Percentiles rank a stretch among this genome's conserved stretches.
Conservation (phyloP, 2,329 filamentous ascomycete species). For the Beauveria sp. region DNA sequence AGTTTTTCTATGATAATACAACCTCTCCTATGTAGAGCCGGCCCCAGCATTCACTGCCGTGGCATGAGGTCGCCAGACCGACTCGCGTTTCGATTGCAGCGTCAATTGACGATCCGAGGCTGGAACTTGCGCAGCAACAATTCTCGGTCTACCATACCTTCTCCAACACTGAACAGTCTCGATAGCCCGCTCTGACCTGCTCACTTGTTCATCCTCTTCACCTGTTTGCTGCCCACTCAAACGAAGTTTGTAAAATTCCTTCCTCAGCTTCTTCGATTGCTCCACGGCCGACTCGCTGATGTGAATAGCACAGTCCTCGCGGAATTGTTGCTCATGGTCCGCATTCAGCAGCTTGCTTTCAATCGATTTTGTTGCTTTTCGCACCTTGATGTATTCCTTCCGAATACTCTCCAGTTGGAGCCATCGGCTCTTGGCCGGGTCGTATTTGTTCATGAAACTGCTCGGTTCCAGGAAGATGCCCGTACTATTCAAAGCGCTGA, state of each 20-base stretch:
- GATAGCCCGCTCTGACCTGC: neutral
- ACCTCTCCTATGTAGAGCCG: neutral
- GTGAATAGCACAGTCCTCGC: slow-evolving; percentile 22
- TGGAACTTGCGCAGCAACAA: neutral
- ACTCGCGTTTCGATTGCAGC: neutral
- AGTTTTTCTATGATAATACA: neutral
- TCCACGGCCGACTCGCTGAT: slow-evolving; percentile 18
- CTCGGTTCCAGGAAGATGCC: neutral
- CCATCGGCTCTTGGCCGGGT: slow-evolving; percentile 17
- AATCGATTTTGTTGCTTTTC: slow-evolving; percentile 23
- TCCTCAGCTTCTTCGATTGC: slow-evolving; percentile 17
- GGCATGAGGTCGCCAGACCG: neutral
- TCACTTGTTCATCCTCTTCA: neutral
- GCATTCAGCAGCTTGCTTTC: slow-evolving; percentile 28
- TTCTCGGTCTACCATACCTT: neutral
- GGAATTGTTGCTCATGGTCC: slow-evolving; percentile 21
- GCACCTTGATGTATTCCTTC: slow-evolving; percentile 24
- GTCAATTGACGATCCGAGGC: neutral
- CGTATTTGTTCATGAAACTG: neutral
- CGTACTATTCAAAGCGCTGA: neutral
- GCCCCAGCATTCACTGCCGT: neutral
- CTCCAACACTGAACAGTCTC: neutral
- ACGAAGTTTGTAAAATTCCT: slow-evolving; percentile 15
- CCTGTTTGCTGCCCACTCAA: neutral
- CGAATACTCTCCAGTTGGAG: slow-evolving; percentile 27